Evolutionary conservation across 2,329 filamentous ascomycete genomes (phyloP), one percentile per base, ranked within the genome.

Genomic region (Metarhizium album): DNA sequence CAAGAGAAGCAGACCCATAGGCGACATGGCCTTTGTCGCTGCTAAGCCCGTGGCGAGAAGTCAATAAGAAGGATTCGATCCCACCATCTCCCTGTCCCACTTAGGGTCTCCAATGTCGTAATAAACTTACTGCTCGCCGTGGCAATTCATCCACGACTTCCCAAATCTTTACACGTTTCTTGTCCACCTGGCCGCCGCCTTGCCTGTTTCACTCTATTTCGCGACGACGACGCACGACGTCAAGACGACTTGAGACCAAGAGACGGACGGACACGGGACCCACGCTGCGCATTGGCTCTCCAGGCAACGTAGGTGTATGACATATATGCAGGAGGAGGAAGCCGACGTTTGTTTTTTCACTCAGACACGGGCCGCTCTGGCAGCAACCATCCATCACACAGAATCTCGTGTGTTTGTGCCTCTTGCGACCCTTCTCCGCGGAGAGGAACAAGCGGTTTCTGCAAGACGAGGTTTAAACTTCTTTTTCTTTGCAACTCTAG

Each of bases 31-130:
- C 16, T 7, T 47, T 29, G 27, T 29, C 11, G 13, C 13, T 42
- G 43, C 23, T 31, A 33, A 35, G 40, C 33, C 40, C 49, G 13
- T 37, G 40, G 7, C 40, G 22, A 35, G 29, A 45, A 18, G 35
- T 47, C 23, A 48, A 46, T 42, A 48, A 51, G 50, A 48, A 48
- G 40, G 45, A 52, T 23, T 52, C 33, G 7, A 48, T 48, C 46
- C 46, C 50, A 48, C 50, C 50, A 46, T 47, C 29, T 51, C 14
- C 9, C 31, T 14, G 6, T 48, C 31, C 42, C 46, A 24, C 42
- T 20, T 20, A 37, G 24, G 42, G 22, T 33, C n/a, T 24, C 33
- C 9, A 37, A 13, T 22, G 40, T 23, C 8, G 22, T 27, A 43
- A 24, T 43, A 43, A 43, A 14, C n/a, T n/a, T 24, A 24, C 20